These are phyloP conservation scores for Candida glucosophila DNA, from an alignment of 1,139 yeast genomes.

Conservation along the genomic window DNA sequence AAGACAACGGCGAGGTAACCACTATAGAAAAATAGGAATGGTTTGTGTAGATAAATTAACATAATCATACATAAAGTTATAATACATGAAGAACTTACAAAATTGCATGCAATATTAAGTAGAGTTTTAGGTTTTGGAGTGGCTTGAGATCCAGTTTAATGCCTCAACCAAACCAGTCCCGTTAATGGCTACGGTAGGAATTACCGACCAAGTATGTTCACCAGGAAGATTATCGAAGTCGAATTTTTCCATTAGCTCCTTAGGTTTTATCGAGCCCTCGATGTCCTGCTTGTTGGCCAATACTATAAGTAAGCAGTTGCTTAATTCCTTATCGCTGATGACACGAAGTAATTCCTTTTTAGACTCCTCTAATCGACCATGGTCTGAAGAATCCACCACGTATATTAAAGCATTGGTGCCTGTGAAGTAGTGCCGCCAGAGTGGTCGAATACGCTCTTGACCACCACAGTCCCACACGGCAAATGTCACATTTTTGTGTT, in stretches of 20 bases:
- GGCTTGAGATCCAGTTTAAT: slow-evolving; percentile 64
- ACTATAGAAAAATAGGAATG: slow-evolving; percentile 7
- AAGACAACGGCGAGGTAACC: slow-evolving; percentile 56
- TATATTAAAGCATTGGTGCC: slow-evolving; percentile 92
- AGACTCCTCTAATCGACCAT: slow-evolving; percentile 65
- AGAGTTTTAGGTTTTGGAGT: slow-evolving; percentile 43
- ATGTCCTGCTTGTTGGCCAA: slow-evolving; percentile 90
- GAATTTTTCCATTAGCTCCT: slow-evolving; percentile 53
- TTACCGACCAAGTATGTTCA: slow-evolving; percentile 64
- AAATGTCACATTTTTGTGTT: slow-evolving; percentile 78
- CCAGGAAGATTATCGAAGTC: slow-evolving; percentile 46
- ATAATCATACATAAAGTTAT: slow-evolving; percentile 1
- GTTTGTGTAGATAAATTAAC: slow-evolving; percentile 1
- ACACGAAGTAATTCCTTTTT: slow-evolving; percentile 72
- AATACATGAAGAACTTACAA: slow-evolving; percentile 1
- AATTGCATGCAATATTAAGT: too few relatives aligned
- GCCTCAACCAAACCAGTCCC: slow-evolving; percentile 73
- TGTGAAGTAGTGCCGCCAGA: slow-evolving; percentile 93
- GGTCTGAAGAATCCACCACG: slow-evolving; percentile 83
- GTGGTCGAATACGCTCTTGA: slow-evolving; percentile 80
- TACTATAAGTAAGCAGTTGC: slow-evolving; percentile 68
- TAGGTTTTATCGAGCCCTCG: slow-evolving; percentile 53
- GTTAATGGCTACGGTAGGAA: slow-evolving; percentile 67
- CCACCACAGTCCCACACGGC: slow-evolving; percentile 99
- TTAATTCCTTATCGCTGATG: slow-evolving; percentile 71